Percentiles rank a stretch among this genome's conserved stretches.
phyloP scores from a whole-genome alignment of 177 flowering plant species.

The Vitis hybrid region DNA sequence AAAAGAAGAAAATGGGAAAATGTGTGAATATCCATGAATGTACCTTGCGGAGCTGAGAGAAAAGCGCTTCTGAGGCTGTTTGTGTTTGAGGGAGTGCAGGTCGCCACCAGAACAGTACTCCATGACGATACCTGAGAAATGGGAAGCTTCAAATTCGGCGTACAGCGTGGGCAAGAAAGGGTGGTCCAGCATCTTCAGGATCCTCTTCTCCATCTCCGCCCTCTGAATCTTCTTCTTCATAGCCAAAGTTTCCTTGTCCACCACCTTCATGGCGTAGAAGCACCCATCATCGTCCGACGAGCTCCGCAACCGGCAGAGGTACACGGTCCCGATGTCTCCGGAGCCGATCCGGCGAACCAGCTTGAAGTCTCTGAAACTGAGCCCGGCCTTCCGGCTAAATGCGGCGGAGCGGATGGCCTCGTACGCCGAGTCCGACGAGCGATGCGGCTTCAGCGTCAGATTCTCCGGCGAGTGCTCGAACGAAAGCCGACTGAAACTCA shows the following conservation, averaged over 20 bases:
- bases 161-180: slow-evolving; percentile 74
- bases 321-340: slow-evolving; percentile 86
- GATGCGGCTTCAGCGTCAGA: slow-evolving; percentile 52
- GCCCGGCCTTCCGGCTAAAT: slow-evolving; percentile 23
- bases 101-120: slow-evolving; percentile 93
- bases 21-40: slow-evolving; percentile 9
- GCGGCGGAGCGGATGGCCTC: slow-evolving; percentile 46
- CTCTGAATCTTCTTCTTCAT: slow-evolving; percentile 69
- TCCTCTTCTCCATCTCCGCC: slow-evolving; percentile 74
- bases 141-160: slow-evolving; percentile 71
- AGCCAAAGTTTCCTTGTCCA: slow-evolving; percentile 62
- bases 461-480: slow-evolving; percentile 21
- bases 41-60: slow-evolving; percentile 73
- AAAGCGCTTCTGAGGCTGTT: slow-evolving; percentile 63
- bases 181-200: slow-evolving; percentile 77
- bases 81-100: slow-evolving; percentile 65
- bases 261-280: slow-evolving; percentile 83
- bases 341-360: slow-evolving; percentile 67
- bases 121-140: slow-evolving; percentile 79
- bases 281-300: neutral
- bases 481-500: neutral
- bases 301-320: slow-evolving; percentile 52
- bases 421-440: slow-evolving; percentile 65
- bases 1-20: neutral
- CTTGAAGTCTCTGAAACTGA: slow-evolving; percentile 59